Evolutionary conservation across 2,329 filamentous ascomycete species (phyloP).

Genomic region (Monilinia aucupariae): DNA sequence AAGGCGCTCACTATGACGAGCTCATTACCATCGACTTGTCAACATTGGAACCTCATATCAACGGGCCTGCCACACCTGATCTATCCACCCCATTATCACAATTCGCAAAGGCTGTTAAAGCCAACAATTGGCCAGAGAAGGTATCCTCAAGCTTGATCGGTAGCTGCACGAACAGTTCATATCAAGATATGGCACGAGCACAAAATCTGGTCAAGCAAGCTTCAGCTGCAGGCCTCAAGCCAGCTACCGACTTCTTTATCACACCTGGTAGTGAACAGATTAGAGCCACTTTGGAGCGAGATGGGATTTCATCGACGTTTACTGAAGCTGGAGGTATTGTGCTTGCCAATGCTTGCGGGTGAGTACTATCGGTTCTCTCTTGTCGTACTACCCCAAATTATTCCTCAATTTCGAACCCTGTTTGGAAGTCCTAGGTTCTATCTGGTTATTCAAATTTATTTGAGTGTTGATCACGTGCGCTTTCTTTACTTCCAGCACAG

Average conservation of each 20-base stretch:
- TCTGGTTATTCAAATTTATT: background rate
- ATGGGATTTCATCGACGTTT: slow-evolving; percentile 81
- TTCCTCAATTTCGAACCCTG: background rate
- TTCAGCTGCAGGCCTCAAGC: slow-evolving; percentile 79
- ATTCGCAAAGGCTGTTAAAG: slow-evolving; percentile 78
- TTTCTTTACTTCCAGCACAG: background rate
- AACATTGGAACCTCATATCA: slow-evolving; percentile 88
- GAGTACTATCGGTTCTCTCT: background rate
- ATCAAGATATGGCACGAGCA: slow-evolving; percentile 95
- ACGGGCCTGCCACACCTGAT: slow-evolving; percentile 94
- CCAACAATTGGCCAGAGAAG: slow-evolving; percentile 84
- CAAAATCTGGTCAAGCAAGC: slow-evolving; percentile 92
- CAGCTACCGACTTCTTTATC: slow-evolving; percentile 88
- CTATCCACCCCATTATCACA: slow-evolving; percentile 85
- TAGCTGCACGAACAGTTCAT: slow-evolving; percentile 98
- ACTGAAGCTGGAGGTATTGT: slow-evolving; percentile 80
- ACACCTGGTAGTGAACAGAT: slow-evolving; percentile 97
- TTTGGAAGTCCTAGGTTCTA: background rate
- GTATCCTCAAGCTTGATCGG: slow-evolving; percentile 93
- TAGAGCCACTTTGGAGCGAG: slow-evolving; percentile 83
- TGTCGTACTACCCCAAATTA: background rate
- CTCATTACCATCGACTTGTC: slow-evolving; percentile 87
- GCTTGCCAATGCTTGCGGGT: slow-evolving; percentile 86
- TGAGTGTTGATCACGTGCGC: background rate
- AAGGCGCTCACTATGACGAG: slow-evolving; percentile 81